Conservation (phyloP, 2,329 filamentous ascomycete species). For the Tolypocladium paradoxum region DNA sequence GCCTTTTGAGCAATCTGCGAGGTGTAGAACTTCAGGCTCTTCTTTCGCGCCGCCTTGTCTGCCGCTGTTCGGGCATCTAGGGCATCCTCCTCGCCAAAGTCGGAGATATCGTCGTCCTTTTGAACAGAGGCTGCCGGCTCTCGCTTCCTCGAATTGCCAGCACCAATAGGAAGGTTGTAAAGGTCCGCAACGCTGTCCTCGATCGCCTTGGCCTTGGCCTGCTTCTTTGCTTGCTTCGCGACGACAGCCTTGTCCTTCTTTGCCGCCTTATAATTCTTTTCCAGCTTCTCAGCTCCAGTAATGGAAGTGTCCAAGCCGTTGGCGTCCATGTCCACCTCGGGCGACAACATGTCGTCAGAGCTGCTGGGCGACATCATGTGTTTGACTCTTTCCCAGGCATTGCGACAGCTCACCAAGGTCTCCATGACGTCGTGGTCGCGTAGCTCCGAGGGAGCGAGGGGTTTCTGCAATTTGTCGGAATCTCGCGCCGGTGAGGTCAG, state of each 20-base stretch:
- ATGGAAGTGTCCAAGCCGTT: slow-evolving; percentile 7
- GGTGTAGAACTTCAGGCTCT: slow-evolving; percentile 92
- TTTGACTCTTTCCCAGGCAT: slow-evolving; percentile 69
- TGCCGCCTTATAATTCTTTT: slow-evolving; percentile 15
- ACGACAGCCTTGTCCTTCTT: slow-evolving; percentile 25
- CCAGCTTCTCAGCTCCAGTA: slow-evolving; percentile 19
- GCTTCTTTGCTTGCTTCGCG: slow-evolving; percentile 29
- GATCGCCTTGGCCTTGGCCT: slow-evolving; percentile 46
- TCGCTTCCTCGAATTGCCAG: slow-evolving; percentile 33
- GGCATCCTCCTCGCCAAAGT: slow-evolving; percentile 83
- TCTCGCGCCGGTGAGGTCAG: slow-evolving; percentile 70
- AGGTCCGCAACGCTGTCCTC: slow-evolving; percentile 63
- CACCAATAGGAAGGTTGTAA: slow-evolving; percentile 44
- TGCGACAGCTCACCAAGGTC: slow-evolving; percentile 65
- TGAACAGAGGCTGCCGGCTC: slow-evolving; percentile 24
- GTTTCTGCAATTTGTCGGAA: slow-evolving; percentile 38
- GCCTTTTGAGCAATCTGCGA: slow-evolving; percentile 94
- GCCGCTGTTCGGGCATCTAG: slow-evolving; percentile 70
- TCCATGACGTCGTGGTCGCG: slow-evolving; percentile 89
- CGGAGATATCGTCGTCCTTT: slow-evolving; percentile 55
- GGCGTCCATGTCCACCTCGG: slow-evolving; percentile 9
- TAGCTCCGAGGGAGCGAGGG: slow-evolving; percentile 66
- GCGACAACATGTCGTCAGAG: slow-evolving; percentile 20
- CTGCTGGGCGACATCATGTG: slow-evolving; percentile 42
- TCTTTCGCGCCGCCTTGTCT: slow-evolving; percentile 83